Conservation (phyloP, 306 rosid species). For the Morella rubra region DNA sequence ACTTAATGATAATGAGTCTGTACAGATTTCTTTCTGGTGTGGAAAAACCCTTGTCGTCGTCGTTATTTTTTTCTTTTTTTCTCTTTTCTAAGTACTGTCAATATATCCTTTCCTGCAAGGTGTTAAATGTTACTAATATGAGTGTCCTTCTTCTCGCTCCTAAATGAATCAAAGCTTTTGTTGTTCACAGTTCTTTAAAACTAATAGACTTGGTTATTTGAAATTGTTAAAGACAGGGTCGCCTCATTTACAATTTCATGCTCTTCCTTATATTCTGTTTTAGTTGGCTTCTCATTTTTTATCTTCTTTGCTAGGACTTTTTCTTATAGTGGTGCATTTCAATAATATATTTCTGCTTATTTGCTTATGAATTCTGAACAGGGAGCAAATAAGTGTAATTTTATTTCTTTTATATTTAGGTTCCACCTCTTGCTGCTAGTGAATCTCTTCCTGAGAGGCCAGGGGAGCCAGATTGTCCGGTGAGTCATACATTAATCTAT, state of each 20-base stretch:
- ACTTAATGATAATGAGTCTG: too few relatives aligned
- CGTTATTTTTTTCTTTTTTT: background rate
- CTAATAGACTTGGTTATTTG: background rate
- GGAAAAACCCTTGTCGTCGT: background rate
- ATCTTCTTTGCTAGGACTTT: constrained; percentile 13
- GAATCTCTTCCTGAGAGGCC: constrained; percentile 88
- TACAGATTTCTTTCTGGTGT: background rate
- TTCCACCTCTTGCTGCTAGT: constrained; percentile 54
- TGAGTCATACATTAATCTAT: constrained; percentile 43
- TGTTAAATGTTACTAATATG: background rate
- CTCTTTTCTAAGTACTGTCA: too few relatives aligned
- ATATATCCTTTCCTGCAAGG: background rate
- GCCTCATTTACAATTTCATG: background rate
- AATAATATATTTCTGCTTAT: constrained; percentile 11
- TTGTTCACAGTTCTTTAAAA: background rate
- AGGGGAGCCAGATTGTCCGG: constrained; percentile 92
- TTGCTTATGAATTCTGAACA: constrained; percentile 7
- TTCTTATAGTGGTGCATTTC: constrained; percentile 14
- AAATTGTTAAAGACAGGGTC: background rate
- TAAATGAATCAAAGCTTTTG: background rate
- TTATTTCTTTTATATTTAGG: constrained; percentile 48
- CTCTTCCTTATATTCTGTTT: background rate
- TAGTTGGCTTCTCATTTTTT: background rate
- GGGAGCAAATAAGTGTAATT: background rate
- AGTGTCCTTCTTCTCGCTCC: background rate